Base-by-base conservation (phyloP, 2,329 filamentous ascomycete species). In the Emericellopsis cladophorae region DNA sequence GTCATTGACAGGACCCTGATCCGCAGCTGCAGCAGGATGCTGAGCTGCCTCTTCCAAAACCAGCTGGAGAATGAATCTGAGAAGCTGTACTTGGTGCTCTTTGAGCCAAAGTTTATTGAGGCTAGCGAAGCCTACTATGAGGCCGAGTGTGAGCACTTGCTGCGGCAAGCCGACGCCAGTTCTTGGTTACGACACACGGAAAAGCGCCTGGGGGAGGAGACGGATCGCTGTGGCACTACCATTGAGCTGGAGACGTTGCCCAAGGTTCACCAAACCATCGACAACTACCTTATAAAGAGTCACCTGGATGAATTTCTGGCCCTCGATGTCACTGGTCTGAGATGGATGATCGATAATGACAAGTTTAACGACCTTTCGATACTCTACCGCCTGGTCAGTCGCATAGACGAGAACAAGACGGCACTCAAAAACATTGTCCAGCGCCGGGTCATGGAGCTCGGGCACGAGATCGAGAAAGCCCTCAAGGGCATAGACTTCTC, bases 331-430 rank as follows among this genome's bases (percentile, higher is more conserved):
- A 95, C 82, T 46, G 92, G 92, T 1, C 72, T 95, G 34, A 79
- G 75, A 47, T 79, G 79, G 54, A 96, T 98, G 90, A 79, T 96
- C 39, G 85, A 95, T 58, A 89, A 95, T 51, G 84, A 95, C 58
- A 78, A 82, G 47, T 52, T 83, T 29, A 76, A 83, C 4, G 88
- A 94, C 51, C 67, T 98, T 9, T 68, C 71, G n/a, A 79, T 88
- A 39, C 67, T 96, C 4, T 96, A 92, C 58, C 71, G 79, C 15
- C 72, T 96, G 3, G 82, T 94, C 42, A 66, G 74, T 9, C 73
- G 86, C 29, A 83, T 95, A 0, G 88, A 96, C 51, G 58, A 67
- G 1, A 79, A 81, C 44, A 93, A 90, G 55, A 55, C 61, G 0
- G 76, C 81, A 9, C 64, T 95, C 5, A 84, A 79, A 24, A 68